Base-by-base conservation (phyloP, 352 stramenopile species). In the Halophytophthora polymorphica region DNA sequence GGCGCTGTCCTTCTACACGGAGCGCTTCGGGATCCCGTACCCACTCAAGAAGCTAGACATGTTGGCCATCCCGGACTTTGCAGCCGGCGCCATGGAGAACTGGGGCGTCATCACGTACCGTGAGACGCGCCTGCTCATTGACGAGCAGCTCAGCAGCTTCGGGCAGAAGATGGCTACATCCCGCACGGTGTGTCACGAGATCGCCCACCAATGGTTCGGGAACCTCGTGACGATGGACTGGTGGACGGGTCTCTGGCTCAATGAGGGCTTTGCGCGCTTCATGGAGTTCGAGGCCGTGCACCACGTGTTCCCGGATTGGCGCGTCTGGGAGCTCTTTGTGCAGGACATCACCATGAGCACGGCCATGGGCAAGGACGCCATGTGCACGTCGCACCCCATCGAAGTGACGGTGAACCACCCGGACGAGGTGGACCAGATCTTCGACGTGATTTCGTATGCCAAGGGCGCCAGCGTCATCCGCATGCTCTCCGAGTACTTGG, bases 221-320 rank as follows among this genome's bases (percentile, higher is more conserved):
- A 99, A 99, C 62, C 69, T 99, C 0, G 97, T 99, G 12, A 99
- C 97, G 7, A 99, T 99, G 96, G 81, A 92, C 21, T 99, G 97
- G 77, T 98, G 93, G 92, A 94, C 90, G n/a, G 86, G 88, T 3
- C 62, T 98, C 31, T 98, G 93, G 93, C 79, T 99, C 2, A 99
- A 99, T 67, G 97, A 99, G 65, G 96, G 96, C 18, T 99, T 99
- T 64, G 97, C 97, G 2, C 88, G 71, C 36, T 99, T 96, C 79
- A 98, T 97, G 71, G 95, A 99, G 68, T 97, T 97, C 45, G 92
- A 91, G 46, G 91, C 93, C 2, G 84, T 96, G 13, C 67, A 98
- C 65, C 49, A 80, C 35, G 77, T 98, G 21, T 98, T 97, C 72
- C 95, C 95, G 0, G 70, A 97, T n/a, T 99, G 91, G 90, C 74